Evolutionary conservation across 345 rosid species (phyloP).

Genomic region (Dovyalis caffra): DNA sequence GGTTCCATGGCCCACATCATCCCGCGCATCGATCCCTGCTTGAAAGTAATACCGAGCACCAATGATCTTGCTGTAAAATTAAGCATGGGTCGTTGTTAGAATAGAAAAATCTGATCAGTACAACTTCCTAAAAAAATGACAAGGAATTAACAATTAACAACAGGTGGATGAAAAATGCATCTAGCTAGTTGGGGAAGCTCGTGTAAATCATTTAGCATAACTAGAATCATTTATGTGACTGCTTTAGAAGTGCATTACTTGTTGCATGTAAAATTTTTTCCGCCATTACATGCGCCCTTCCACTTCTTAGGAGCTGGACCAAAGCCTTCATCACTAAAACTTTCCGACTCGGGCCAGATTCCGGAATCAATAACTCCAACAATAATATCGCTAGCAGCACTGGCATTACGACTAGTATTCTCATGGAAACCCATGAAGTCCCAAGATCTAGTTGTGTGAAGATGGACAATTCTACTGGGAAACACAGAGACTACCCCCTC

Average conservation of each 20-base stretch:
- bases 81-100: conserved; percentile 33
- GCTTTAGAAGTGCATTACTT: too few relatives aligned
- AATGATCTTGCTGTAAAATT: conserved; percentile 39
- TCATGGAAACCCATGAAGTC: conserved; percentile 46
- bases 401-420: neutral
- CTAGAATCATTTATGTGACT: too few relatives aligned
- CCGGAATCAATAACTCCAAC: conserved; percentile 47
- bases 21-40: conserved; percentile 21
- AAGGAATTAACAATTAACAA: too few relatives aligned
- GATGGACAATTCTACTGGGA: conserved; percentile 32
- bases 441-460: conserved; percentile 58
- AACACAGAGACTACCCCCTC: conserved; percentile 44
- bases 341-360: conserved; percentile 46
- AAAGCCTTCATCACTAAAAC: conserved; percentile 49
- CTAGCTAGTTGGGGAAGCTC: conserved; percentile 36
- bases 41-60: conserved; percentile 41
- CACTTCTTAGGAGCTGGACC: conserved; percentile 49
- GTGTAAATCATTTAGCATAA: too few relatives aligned
- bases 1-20: conserved; percentile 39
- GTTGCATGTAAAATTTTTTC: conserved; percentile 51
- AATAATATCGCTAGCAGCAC: conserved; percentile 27
- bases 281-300: conserved; percentile 45
- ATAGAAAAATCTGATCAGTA: too few relatives aligned
- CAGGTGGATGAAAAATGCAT: too few relatives aligned
- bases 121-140: too few relatives aligned